Evolutionary conservation across 805 yeast species (phyloP).

Genomic region (Cyberlindnera nakhonratchasimensis): DNA sequence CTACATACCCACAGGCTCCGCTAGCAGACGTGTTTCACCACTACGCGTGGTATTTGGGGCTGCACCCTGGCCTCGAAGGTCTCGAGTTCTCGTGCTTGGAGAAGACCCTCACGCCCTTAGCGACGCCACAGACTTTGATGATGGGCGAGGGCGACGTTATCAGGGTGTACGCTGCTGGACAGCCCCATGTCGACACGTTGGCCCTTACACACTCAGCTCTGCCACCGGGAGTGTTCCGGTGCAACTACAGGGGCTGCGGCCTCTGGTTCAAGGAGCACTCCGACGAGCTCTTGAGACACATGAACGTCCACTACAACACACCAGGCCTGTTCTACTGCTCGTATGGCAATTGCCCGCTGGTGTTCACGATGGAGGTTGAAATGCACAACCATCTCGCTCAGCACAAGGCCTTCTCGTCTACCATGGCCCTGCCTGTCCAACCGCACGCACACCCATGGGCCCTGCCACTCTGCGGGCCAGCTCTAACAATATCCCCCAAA

Average conservation of each 20-base stretch:
- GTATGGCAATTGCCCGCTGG: constrained; percentile 1
- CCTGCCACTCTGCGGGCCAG: too few relatives aligned
- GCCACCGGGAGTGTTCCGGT: constrained; percentile 1
- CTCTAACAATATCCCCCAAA: too few relatives aligned
- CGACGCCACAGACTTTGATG: neutral
- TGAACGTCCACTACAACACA: constrained; percentile 12
- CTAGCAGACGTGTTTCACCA: neutral
- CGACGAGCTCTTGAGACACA: constrained; percentile 8
- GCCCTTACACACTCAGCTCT: neutral
- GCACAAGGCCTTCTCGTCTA: neutral
- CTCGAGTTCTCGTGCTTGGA: constrained; percentile 3
- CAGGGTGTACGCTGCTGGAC: neutral
- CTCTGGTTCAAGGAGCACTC: constrained; percentile 3
- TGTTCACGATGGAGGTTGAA: constrained; percentile 2
- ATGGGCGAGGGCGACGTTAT: constrained; percentile 10
- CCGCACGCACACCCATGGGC: neutral
- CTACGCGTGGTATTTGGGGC: constrained; percentile 2
- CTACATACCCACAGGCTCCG: neutral
- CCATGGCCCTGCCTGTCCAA: neutral
- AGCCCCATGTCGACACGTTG: neutral
- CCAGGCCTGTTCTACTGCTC: constrained; percentile 6
- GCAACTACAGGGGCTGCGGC: constrained; percentile 9
- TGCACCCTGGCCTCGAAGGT: constrained; percentile 1
- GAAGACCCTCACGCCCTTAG: neutral
- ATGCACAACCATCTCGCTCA: constrained; percentile 1